These are phyloP conservation scores for Stemphylium vesicarium DNA, from an alignment of 2,329 filamentous ascomycete genomes.

Conservation along the genomic window DNA sequence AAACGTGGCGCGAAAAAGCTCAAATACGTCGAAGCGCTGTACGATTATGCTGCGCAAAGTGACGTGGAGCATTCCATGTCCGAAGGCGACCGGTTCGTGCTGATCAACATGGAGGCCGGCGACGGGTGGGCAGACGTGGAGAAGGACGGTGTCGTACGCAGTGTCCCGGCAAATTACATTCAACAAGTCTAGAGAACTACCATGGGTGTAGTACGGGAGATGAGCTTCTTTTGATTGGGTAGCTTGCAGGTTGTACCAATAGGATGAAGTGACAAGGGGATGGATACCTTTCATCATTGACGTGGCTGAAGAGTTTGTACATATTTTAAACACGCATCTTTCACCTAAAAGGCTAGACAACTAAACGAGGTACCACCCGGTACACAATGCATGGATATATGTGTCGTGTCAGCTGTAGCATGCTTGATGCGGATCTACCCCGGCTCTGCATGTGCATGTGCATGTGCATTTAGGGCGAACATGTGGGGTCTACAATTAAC, in stretches of 20 bases:
- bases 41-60: constrained; percentile 86
- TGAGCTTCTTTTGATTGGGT: constrained; percentile 11
- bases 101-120: constrained; percentile 84
- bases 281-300: not conserved
- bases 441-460: not conserved
- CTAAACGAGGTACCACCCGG: not conserved
- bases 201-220: constrained; percentile 19
- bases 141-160: constrained; percentile 82
- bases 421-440: not conserved
- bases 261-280: not conserved
- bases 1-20: constrained; percentile 91
- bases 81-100: constrained; percentile 89
- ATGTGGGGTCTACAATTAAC: constrained; percentile 10
- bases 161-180: constrained; percentile 93
- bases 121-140: constrained; percentile 98
- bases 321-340: constrained; percentile 3
- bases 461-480: constrained; percentile 10
- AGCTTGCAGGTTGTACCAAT: not conserved
- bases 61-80: constrained; percentile 88
- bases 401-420: constrained; percentile 7
- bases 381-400: constrained; percentile 1
- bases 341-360: not conserved
- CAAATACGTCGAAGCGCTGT: constrained; percentile 90
- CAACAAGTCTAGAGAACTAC: constrained; percentile 65
- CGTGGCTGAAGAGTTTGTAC: constrained; percentile 10